phyloP scores from a whole-genome alignment of 2,329 filamentous ascomycete species.

The Fusarium brachygibbosum region DNA sequence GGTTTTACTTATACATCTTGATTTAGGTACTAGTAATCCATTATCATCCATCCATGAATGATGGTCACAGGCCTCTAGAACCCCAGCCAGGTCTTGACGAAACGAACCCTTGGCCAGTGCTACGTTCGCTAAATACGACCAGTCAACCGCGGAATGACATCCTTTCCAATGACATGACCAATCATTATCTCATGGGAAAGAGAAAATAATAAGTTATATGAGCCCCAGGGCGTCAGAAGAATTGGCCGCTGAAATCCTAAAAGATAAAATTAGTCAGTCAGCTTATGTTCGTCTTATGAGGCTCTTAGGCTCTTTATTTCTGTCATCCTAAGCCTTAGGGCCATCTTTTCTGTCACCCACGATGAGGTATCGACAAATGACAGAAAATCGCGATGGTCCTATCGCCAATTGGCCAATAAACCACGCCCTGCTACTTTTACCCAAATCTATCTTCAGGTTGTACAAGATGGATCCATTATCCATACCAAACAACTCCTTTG shows the following conservation, averaged over 20 bases:
- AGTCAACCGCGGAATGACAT: slow-evolving; percentile 30
- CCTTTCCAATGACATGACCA: slow-evolving; percentile 20
- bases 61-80: slow-evolving; percentile 1
- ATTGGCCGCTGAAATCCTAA: too few species aligned
- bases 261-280: too few species aligned
- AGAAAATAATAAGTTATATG: slow-evolving; percentile 15
- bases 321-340: too few species aligned
- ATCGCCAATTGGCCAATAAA: slow-evolving; percentile 42
- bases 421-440: not conserved
- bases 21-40: too few species aligned
- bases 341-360: too few species aligned
- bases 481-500: slow-evolving; percentile 26
- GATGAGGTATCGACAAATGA: slow-evolving; percentile 10
- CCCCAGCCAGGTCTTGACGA: slow-evolving; percentile 37
- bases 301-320: too few species aligned
- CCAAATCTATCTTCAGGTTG: slow-evolving; percentile 32
- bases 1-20: not conserved
- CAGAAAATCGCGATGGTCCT: slow-evolving; percentile 22
- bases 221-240: too few species aligned
- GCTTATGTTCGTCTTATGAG: too few species aligned
- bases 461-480: slow-evolving; percentile 8
- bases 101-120: slow-evolving; percentile 51
- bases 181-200: slow-evolving; percentile 21
- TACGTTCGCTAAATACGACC: slow-evolving; percentile 44
- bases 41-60: too few species aligned